Base-by-base conservation (phyloP, 2,329 filamentous ascomycete genomes). In the Harringtonia lauricola region DNA sequence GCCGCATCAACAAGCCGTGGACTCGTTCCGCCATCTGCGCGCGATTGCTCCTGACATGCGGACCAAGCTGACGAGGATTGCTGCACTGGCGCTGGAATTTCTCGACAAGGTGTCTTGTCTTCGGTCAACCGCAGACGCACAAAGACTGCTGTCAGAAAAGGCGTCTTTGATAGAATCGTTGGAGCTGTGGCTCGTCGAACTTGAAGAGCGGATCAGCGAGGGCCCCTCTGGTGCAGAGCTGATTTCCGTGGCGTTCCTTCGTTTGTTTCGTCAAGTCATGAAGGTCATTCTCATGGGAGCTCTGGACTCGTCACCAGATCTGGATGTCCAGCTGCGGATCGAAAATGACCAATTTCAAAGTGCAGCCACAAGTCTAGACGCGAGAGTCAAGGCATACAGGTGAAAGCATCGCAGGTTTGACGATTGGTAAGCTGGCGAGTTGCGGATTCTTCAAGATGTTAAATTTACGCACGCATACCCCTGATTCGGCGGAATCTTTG, bases 11-110 rank as follows among this genome's bases (percentile, higher is more conserved):
- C 53, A 56, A 50, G 9, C 15, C 10, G 38, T 19, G 8, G 26
- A 43, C 52, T 43, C 45, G 36, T 53, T 47, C 54, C 24, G 24
- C 24, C 24, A 26, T 26, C 24, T 26, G 6, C 57, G 59, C 34
- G 55, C 38, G 6, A 57, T 65, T 53, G 59, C 52, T 3, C 63
- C 63, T 0, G 51, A 65, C n/a, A 62, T 63, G 55, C 53, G 61
- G 22, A 56, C 53, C 42, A 51, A 54, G 45, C 60, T 66, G 31
- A 54, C 49, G 4, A 58, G 47, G n/a, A 61, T 62, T 14, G 56
- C 61, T 43, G 17, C 49, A 12, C 57, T 48, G 3, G 59, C 53
- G 6, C 53, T 66, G 44, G 46, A 52, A 35, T 60, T 65, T 37
- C 57, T 66, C 17, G 47, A 14, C 36, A 56, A 55, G 40, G 49